These are phyloP conservation scores for Spiraea crenata DNA, from an alignment of 331 rosid genomes.

Conservation along the genomic window DNA sequence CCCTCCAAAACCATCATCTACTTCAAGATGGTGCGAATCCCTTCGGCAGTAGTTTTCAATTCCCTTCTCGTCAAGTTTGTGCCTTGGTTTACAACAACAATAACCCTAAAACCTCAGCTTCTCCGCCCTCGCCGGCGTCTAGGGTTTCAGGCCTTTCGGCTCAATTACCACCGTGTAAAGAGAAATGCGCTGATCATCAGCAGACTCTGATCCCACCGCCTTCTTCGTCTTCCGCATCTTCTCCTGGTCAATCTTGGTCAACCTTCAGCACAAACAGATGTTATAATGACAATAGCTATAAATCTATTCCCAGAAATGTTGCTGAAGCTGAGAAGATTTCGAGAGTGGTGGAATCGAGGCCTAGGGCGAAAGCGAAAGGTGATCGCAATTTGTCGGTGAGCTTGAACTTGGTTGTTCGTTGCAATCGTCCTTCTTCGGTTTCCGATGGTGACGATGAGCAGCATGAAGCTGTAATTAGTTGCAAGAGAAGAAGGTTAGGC, in stretches of 20 bases:
- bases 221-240: constrained; percentile 36
- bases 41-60: constrained; percentile 27
- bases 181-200: constrained; percentile 19
- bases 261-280: constrained; percentile 33
- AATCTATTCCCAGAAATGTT: constrained; percentile 21
- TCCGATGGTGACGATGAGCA: constrained; percentile 21
- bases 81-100: constrained; percentile 47
- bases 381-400: constrained; percentile 54
- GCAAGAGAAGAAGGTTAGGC: constrained; percentile 59
- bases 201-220: constrained; percentile 25
- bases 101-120: constrained; percentile 40
- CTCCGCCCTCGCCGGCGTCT: constrained; percentile 44
- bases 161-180: constrained; percentile 29
- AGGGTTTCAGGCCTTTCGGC: constrained; percentile 25
- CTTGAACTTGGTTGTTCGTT: constrained; percentile 51
- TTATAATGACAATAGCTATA: background rate
- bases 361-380: constrained; percentile 26
- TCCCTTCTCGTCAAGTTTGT: constrained; percentile 40
- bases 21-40: constrained; percentile 1
- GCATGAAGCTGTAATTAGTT: constrained; percentile 33
- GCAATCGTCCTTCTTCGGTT: constrained; percentile 24
- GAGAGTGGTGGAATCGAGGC: constrained; percentile 38
- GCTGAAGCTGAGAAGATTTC: constrained; percentile 34
- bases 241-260: constrained; percentile 41
- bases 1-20: constrained; percentile 12